Base-by-base conservation (phyloP, 148 eudicot species). In the Suaeda aralocaspica region DNA sequence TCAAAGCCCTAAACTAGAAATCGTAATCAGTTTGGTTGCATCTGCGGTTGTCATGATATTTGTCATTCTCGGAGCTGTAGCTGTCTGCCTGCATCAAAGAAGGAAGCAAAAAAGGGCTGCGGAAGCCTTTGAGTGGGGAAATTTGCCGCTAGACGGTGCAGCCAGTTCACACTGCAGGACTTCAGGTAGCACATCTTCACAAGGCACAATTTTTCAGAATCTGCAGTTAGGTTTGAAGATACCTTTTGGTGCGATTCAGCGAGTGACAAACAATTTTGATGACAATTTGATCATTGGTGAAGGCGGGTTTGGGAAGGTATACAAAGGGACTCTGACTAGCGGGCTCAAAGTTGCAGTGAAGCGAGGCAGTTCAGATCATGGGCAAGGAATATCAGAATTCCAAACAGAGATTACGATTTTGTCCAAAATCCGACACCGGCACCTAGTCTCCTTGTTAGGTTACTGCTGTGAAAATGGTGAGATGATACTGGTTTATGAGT, bases 301-400 rank as follows among this genome's bases (percentile, higher is more conserved):
- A 59, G 91, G 91, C 0, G 88, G 91, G 15, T 86, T 86, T 53
- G 90, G 90, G 7, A 82, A 82, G 77, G 90, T 86, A 7, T 86
- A 86, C 50, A 79, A 68, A 44, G 88, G 84, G 22, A 74, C 72
- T 11, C 52, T 87, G 15, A 60, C 25, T 26, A 63, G 59, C 26
- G 85, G 84, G 14, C 6, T 18, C 12, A 83, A 79, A 72, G 85
- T 83, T 22, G 91, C 88, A 53, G 84, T 87, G 8, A 87, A 84
- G 70, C 64, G 91, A 55, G 81, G 86, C 52, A 77, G 80, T 50
- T 64, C 82, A 6, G 82, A 72, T 12, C 80, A 79, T 42, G 85
- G 83, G 1, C 88, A 84, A 73, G 87, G 87, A 39, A 26, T 81
- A 11, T 41, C 80, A 2, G 91, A 87, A 28, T 87, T 87, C 60